Evolutionary conservation across 1,284 basidiomycete species (phyloP), one percentile per base, ranked within the genome.

Genomic region (Phlebopus sp.): DNA sequence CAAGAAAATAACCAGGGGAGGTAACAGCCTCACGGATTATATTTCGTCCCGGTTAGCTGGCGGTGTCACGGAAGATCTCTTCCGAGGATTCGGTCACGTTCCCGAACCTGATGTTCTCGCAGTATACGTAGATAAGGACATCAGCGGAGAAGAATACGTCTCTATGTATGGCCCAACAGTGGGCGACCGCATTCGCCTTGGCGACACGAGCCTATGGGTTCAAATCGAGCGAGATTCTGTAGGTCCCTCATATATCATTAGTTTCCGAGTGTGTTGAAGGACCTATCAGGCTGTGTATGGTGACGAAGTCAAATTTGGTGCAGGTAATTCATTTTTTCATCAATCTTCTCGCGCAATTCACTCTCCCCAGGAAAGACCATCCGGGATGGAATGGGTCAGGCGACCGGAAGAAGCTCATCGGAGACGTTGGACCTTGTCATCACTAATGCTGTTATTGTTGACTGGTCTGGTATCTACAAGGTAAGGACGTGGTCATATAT

Each of bases 301-400:
- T 8, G 96, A 99, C 57, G 97, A 99, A 71, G 86, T 90, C 72
- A 99, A 98, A 69, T 99, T 99, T 61, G 96, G 96, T 11, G 96
- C 96, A 60, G 95, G 91, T 84, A 56, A 51, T 54, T 49, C 14
- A 9, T 9, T 0, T 10, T 1, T 25, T 5, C 27, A 23, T 34
- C 15, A 54, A 17, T 29, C 2, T 23, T 31, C 5, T 38, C 2
- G 0, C 32, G 32, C 25, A 17, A 44, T 34, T 21, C 32, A 46
- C 21, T 14, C 13, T 4, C 9, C 18, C 15, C 53, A 90, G 90
- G 92, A 11, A 97, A 97, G 70, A 83, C 86, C 0, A 86, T 97
- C 43, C 85, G 94, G n/a, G 95, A 97, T 61, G 94, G 94, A 8
- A 95, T 95, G 89, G 97, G 95, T 6, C 96, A 99, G 68, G 87